Conservation (phyloP, 2,329 filamentous ascomycete species). For the Emericellopsis cladophorae region DNA sequence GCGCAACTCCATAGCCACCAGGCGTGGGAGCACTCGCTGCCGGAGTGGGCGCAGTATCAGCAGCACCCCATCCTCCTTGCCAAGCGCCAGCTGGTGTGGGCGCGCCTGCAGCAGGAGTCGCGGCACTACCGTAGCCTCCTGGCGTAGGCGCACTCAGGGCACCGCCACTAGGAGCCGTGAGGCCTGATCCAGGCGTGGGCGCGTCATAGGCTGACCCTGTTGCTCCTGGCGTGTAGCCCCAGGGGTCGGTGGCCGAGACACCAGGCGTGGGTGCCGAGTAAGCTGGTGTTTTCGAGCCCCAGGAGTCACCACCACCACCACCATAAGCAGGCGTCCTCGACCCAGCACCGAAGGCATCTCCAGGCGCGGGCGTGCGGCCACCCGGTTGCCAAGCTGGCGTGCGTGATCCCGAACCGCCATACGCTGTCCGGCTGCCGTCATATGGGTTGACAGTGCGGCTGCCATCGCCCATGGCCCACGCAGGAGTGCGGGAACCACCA, state of each 20-base stretch:
- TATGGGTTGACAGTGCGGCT: slow-evolving; percentile 58
- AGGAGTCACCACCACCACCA: slow-evolving; percentile 38
- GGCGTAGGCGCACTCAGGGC: slow-evolving; percentile 59
- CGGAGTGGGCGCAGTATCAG: slow-evolving; percentile 1
- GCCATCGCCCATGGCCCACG: slow-evolving; percentile 45
- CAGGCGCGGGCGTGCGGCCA: slow-evolving; percentile 52
- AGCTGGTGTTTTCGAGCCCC: slow-evolving; percentile 69
- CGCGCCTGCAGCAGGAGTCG: slow-evolving; percentile 43
- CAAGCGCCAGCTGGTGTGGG: slow-evolving; percentile 37
- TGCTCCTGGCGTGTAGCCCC: slow-evolving; percentile 44
- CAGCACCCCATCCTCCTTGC: background rate
- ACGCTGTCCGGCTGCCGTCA: slow-evolving; percentile 63
- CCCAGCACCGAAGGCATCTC: slow-evolving; percentile 51
- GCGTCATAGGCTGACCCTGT: slow-evolving; percentile 49
- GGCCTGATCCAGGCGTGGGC: slow-evolving; percentile 48
- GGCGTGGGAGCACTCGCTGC: slow-evolving; percentile 42
- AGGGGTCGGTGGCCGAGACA: slow-evolving; percentile 43
- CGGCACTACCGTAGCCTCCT: slow-evolving; percentile 47
- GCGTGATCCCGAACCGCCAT: slow-evolving; percentile 53
- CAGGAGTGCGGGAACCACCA: slow-evolving; percentile 52
- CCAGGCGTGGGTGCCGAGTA: slow-evolving; percentile 51
- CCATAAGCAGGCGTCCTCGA: slow-evolving; percentile 57
- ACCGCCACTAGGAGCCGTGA: slow-evolving; percentile 48
- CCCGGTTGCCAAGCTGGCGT: slow-evolving; percentile 72
- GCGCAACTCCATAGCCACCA: slow-evolving; percentile 39